phyloP scores from a whole-genome alignment of 2,329 filamentous ascomycete species.

The Pleomassaria siparia region DNA sequence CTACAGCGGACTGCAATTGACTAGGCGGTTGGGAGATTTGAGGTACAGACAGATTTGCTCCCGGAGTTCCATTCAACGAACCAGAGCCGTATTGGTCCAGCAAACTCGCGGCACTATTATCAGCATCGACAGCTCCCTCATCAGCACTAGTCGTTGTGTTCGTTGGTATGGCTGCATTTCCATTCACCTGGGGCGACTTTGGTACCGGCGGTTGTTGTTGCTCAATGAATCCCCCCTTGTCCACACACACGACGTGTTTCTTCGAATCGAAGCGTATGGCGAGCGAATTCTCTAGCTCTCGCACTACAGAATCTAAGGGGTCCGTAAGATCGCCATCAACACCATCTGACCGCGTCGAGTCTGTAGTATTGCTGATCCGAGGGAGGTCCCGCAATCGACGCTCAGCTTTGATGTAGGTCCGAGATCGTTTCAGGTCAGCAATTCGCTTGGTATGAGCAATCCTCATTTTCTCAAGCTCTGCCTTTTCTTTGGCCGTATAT shows the following conservation, averaged over 20 bases:
- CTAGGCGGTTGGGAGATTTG: constrained; percentile 54
- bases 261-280: constrained; percentile 67
- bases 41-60: constrained; percentile 62
- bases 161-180: constrained; percentile 25
- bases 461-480: constrained; percentile 84
- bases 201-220: constrained; percentile 48
- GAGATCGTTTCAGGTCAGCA: constrained; percentile 71
- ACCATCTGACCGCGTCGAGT: not conserved
- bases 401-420: constrained; percentile 72
- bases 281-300: constrained; percentile 71
- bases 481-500: constrained; percentile 71
- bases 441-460: constrained; percentile 74
- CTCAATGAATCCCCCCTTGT: constrained; percentile 72
- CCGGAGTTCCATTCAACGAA: constrained; percentile 61
- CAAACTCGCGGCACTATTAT: constrained; percentile 58
- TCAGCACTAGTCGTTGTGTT: constrained; percentile 36
- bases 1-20: constrained; percentile 61
- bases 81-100: constrained; percentile 69
- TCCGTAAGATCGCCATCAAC: constrained; percentile 29
- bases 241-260: constrained; percentile 67
- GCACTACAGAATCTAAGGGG: constrained; percentile 72
- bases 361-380: constrained; percentile 38
- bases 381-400: constrained; percentile 69
- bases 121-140: constrained; percentile 34
- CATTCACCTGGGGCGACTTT: constrained; percentile 32